Base-by-base conservation (phyloP, 179 eudicot species). In the Monotropa hypopitys region DNA sequence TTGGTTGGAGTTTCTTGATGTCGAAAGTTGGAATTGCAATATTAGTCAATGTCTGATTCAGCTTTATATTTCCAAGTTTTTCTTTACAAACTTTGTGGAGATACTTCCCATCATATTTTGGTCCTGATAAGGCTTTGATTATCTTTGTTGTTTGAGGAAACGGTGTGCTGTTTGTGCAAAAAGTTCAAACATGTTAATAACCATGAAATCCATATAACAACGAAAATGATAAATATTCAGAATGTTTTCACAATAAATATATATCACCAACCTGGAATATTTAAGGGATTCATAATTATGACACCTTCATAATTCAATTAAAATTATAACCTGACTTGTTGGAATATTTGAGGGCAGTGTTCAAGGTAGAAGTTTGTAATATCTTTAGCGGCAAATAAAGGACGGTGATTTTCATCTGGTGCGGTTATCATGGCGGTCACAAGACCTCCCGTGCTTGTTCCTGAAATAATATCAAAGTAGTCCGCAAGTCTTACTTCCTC, bases 11-110 rank as follows among this genome's bases (percentile, higher is more conserved):
- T 67, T 46, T 77, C 54, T 84, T 87, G 65, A 88, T 84, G 74
- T 88, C 91, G 49, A 87, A 88, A 33, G 91, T 83, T 28, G 91
- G 91, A 35, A 88, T 84, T 1, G 81, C 91, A 33, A 88, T 46
- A 53, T 88, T 88, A 3, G 91, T 88, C 70, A 88, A 53, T 0
- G 90, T 80, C 35, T 87, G 81, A 56, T 85, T 81, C 50, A 88
- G 73, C 43, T 30, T 79, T 13, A 76, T 83, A 13, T 78, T 70
- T 66, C 88, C 90, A 1, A 88, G 77, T 40, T 85, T 85, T 38
- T 87, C 91, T 28, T 77, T 85, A 0, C 72, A 59, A 13, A 88
- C 32, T 47, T 46, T 61, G 32, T 83, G 90, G 11, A 88, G 80
- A 59, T 88, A 84, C 76, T 84, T 63, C 2, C 91, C 91, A 50